Conservation (phyloP, 1,284 basidiomycete genomes). For the Trichosporon sp. region DNA sequence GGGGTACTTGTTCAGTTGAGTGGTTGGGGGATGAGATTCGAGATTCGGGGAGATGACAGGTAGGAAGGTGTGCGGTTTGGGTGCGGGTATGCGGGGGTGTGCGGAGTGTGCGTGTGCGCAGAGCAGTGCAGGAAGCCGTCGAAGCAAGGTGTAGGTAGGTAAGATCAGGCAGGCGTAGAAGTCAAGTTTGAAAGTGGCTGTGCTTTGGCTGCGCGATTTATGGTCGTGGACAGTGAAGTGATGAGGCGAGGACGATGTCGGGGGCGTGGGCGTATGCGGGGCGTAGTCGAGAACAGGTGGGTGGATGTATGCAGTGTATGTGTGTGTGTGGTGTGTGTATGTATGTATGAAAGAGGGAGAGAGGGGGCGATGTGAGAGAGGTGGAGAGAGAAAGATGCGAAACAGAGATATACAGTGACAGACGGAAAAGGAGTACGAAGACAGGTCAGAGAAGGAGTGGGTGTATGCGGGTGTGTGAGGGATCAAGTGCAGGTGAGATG, state of each 20-base stretch:
- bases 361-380: background rate
- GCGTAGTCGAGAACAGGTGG: background rate
- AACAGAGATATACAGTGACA: background rate
- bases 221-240: too few species aligned
- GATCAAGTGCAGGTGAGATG: background rate
- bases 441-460: background rate
- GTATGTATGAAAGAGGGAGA: background rate
- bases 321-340: background rate
- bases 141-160: background rate
- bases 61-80: too few species aligned
- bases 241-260: too few species aligned
- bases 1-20: background rate
- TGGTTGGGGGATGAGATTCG: background rate
- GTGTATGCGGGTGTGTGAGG: too few species aligned
- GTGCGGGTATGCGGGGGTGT: too few species aligned
- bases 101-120: background rate
- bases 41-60: background rate
- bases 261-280: background rate
- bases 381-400: background rate
- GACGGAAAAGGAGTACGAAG: background rate
- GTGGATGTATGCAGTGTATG: background rate
- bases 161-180: background rate
- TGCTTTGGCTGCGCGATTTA: too few species aligned
- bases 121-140: background rate
- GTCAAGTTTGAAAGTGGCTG: background rate